phyloP scores from a whole-genome alignment of 345 rosid genomes.

The Noccaea bulbosa region DNA sequence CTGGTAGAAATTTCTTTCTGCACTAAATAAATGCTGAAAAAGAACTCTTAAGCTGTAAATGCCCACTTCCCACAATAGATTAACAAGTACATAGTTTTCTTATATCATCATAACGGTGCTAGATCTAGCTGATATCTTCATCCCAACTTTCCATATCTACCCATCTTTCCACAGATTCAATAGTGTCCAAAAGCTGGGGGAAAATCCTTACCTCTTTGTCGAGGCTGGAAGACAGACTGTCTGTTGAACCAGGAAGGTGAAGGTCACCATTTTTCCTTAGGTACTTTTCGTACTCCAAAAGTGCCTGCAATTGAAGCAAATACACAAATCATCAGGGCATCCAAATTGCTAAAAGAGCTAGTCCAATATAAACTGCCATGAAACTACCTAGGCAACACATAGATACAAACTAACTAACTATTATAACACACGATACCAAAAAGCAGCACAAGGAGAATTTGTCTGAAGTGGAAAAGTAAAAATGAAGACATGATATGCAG shows the following conservation, averaged over 20 bases:
- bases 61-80: slow-evolving; percentile 9
- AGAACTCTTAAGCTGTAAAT: slow-evolving; percentile 12
- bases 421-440: slow-evolving; percentile 16
- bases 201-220: slow-evolving; percentile 70
- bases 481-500: slow-evolving; percentile 12
- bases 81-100: slow-evolving; percentile 14
- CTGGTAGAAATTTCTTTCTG: background rate
- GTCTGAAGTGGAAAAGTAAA: slow-evolving; percentile 19
- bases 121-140: slow-evolving; percentile 20
- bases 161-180: slow-evolving; percentile 20
- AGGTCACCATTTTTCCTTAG: slow-evolving; percentile 72
- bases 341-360: slow-evolving; percentile 14
- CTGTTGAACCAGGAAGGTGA: slow-evolving; percentile 65
- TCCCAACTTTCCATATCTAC: background rate
- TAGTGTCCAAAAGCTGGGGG: background rate
- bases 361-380: slow-evolving; percentile 1
- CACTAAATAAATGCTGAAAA: slow-evolving; percentile 5
- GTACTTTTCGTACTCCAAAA: slow-evolving; percentile 81
- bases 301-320: slow-evolving; percentile 61
- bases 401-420: slow-evolving; percentile 26
- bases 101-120: background rate
- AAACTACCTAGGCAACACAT: slow-evolving; percentile 20
- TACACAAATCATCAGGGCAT: slow-evolving; percentile 11
- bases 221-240: slow-evolving; percentile 52
- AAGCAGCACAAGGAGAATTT: slow-evolving; percentile 19